Conservation (phyloP, 345 rosid genomes). For the Arabidopsis suecica region DNA sequence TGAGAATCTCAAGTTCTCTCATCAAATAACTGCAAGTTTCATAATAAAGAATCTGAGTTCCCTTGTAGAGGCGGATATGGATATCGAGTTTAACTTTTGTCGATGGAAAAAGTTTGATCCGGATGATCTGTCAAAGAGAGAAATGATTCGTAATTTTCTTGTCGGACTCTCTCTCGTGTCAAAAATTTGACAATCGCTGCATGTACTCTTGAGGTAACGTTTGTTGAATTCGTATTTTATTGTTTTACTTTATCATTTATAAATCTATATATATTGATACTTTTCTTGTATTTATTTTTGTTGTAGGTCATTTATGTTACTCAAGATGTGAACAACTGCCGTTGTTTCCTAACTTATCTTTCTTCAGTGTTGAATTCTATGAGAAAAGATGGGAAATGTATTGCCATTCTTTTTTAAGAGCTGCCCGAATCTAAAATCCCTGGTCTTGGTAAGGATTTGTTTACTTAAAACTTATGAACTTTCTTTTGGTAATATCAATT, state of each 20-base stretch:
- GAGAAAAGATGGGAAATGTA: not conserved
- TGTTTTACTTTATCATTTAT: too few relatives aligned
- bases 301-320: not conserved
- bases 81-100: not conserved
- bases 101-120: not conserved
- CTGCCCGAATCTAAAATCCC: not conserved
- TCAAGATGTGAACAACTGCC: not conserved
- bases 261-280: too few relatives aligned
- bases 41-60: not conserved
- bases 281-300: not conserved
- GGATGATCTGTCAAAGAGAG: not conserved
- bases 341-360: not conserved
- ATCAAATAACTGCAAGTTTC: not conserved
- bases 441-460: not conserved
- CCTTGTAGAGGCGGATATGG: not conserved
- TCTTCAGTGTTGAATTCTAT: not conserved
- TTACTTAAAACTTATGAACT: not conserved
- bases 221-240: too few relatives aligned
- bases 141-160: not conserved
- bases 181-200: not conserved
- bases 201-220: not conserved
- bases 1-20: not conserved
- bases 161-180: not conserved
- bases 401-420: not conserved
- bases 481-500: too few relatives aligned